A percentile compares a stretch with the other conserved stretches of the same genome.
Conservation (phyloP, 2,329 filamentous ascomycete species). For the Xylaria sp. region DNA sequence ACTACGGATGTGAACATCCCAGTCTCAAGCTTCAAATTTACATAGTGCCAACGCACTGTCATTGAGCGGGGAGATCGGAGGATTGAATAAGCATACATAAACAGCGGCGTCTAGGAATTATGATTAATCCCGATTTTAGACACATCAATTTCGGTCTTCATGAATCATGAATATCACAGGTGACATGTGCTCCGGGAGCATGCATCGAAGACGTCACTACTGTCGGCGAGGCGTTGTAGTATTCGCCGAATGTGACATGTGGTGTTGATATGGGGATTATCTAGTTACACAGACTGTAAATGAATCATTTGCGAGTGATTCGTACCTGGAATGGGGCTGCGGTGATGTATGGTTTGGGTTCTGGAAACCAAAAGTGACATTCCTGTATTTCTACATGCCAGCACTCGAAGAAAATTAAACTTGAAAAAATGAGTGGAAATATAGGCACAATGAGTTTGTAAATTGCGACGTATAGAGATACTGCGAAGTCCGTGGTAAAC, state of each 20-base stretch:
- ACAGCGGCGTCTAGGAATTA: background rate
- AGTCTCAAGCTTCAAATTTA: background rate
- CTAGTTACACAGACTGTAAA: too few species aligned
- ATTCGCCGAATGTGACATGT: background rate
- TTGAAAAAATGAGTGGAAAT: background rate
- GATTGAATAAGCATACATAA: background rate
- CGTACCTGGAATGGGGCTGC: background rate
- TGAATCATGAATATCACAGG: constrained; percentile 1
- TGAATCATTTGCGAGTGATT: background rate
- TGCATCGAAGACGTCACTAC: constrained; percentile 8
- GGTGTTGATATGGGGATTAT: too few species aligned
- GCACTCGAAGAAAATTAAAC: background rate
- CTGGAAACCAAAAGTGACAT: background rate
- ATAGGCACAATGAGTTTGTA: background rate
- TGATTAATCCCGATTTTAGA: background rate
- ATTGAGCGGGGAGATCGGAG: background rate
- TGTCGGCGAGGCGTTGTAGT: background rate
- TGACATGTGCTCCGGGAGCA: background rate
- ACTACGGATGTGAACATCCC: background rate
- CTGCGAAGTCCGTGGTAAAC: background rate
- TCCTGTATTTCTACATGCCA: background rate
- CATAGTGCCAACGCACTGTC: background rate
- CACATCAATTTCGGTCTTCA: background rate
- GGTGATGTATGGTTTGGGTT: background rate
- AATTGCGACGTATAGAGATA: background rate